Base-by-base conservation (phyloP, 371 early-diverging fungal species). In the Sporodiniella umbellata region DNA sequence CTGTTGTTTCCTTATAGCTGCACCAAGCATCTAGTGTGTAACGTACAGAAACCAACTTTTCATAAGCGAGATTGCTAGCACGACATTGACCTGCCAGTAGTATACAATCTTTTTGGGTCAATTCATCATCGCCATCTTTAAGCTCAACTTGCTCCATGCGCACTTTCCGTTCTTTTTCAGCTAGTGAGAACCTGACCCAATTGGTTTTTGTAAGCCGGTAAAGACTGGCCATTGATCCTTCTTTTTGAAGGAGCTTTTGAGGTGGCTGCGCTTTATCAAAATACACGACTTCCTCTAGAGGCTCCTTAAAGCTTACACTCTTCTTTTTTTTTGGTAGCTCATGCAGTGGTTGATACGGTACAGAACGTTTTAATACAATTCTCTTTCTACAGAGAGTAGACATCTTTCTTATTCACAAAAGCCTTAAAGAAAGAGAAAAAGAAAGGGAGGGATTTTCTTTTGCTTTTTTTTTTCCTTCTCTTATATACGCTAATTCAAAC, bases 31-130 rank as follows among this genome's bases (percentile, higher is more conserved):
- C 87, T 11, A 66, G 66, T 1, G 92, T 83, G 42, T 83, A 82
- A 11, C 91, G 82, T 28, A 91, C 80, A 10, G 69, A 39, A 12
- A 93, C 87, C 2, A 62, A 39, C 52, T 93, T 93, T 39, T 86
- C 73, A 55, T 84, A 91, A 0, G 84, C 87, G 8, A 93, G 50
- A 57, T 91, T 93, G 53, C 83, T 76, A 0, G 90, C 91, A 57
- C 82, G 70, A 49, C 88, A 72, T 17, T 76, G 76, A 31, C 88
- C 86, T 42, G 70, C 44, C 30, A 86, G 56, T 5, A 67, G 42
- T 8, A 65, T n/a, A n/a, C n/a, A n/a, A n/a, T n/a, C n/a, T n/a
- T n/a, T n/a, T n/a, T n/a, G n/a, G n/a, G 31, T 39, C 70, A 65
- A 2, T 63, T 59, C 14, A 45, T 39, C 35, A 6, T 68, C 56